Percentiles rank a stretch among this genome's conserved stretches.
Evolutionary conservation across 805 yeast genomes (phyloP).

Genomic region (Ogataea naganishii): DNA sequence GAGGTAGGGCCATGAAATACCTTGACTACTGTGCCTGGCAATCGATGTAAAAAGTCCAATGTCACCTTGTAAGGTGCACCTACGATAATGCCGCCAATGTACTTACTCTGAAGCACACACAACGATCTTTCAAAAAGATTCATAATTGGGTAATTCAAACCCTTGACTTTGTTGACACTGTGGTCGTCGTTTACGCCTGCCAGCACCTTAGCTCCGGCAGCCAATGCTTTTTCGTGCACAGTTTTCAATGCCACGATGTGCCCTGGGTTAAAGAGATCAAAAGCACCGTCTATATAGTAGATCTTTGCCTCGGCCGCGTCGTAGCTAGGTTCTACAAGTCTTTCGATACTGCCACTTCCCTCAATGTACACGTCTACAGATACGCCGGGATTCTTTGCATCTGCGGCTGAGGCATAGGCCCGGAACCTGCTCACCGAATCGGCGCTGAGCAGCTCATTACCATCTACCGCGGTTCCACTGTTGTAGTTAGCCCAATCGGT

Average conservation of each 20-base stretch:
- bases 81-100: conserved; percentile 71
- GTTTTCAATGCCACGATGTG: conserved; percentile 67
- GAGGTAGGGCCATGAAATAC: conserved; percentile 56
- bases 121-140: conserved; percentile 75
- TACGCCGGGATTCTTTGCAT: conserved; percentile 52
- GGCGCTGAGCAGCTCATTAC: conserved; percentile 14
- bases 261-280: conserved; percentile 90
- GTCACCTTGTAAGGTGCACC: conserved; percentile 56
- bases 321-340: conserved; percentile 28
- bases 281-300: conserved; percentile 71
- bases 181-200: conserved; percentile 63
- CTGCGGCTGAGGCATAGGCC: conserved; percentile 52
- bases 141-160: conserved; percentile 75
- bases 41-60: conserved; percentile 25
- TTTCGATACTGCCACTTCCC: conserved; percentile 17
- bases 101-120: conserved; percentile 81
- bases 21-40: conserved; percentile 25
- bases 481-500: conserved; percentile 10
- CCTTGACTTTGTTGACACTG: conserved; percentile 46
- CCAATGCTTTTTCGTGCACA: conserved; percentile 31
- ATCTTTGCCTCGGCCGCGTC: conserved; percentile 13
- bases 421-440: conserved; percentile 35
- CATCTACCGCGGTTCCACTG: conserved; percentile 1
- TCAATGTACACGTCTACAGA: conserved; percentile 41
- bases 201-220: conserved; percentile 37